These are phyloP conservation scores for Cystofilobasidium ferigula DNA, from an alignment of 768 basidiomycete species.

Conservation along the genomic window DNA sequence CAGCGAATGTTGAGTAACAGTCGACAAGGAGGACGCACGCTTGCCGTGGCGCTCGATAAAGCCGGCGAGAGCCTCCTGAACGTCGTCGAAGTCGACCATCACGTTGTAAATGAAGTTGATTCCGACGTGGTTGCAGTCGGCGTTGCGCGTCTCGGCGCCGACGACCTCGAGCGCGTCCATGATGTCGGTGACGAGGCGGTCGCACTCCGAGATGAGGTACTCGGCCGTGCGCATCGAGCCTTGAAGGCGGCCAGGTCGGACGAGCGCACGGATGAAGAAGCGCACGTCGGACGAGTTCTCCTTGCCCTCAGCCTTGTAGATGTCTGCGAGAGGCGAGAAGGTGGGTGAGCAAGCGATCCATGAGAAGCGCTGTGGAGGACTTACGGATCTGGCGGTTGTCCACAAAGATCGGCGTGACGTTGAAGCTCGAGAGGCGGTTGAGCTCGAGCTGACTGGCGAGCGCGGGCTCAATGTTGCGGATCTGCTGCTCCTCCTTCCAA, in stretches of 20 bases:
- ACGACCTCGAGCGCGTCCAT: conserved; percentile 93
- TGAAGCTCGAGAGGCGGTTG: conserved; percentile 90
- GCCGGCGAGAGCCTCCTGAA: conserved; percentile 91
- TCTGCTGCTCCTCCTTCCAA: conserved; percentile 91
- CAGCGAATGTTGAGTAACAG: not conserved
- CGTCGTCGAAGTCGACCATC: conserved; percentile 88
- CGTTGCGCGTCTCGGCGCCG: conserved; percentile 60
- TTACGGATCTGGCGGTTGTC: conserved; percentile 89
- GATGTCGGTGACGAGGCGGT: conserved; percentile 84
- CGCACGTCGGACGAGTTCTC: conserved; percentile 97
- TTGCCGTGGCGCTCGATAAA: conserved; percentile 99
- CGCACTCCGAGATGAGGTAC: conserved; percentile 96
- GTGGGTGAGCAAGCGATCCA: not conserved
- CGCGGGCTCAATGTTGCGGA: conserved; percentile 96
- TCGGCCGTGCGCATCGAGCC: conserved; percentile 85
- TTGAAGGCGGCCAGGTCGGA: conserved; percentile 86
- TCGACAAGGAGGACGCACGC: conserved; percentile 28
- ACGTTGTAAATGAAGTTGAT: conserved; percentile 98
- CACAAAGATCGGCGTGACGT: conserved; percentile 87
- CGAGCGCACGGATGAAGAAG: conserved; percentile 93
- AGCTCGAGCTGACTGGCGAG: conserved; percentile 96
- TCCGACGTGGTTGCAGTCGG: conserved; percentile 25
- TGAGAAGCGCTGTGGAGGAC: not conserved
- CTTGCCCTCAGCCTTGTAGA: conserved; percentile 86
- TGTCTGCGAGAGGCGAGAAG: conserved; percentile 40